Base-by-base conservation (phyloP, 2,329 filamentous ascomycete species). In the Fusarium sp. region DNA sequence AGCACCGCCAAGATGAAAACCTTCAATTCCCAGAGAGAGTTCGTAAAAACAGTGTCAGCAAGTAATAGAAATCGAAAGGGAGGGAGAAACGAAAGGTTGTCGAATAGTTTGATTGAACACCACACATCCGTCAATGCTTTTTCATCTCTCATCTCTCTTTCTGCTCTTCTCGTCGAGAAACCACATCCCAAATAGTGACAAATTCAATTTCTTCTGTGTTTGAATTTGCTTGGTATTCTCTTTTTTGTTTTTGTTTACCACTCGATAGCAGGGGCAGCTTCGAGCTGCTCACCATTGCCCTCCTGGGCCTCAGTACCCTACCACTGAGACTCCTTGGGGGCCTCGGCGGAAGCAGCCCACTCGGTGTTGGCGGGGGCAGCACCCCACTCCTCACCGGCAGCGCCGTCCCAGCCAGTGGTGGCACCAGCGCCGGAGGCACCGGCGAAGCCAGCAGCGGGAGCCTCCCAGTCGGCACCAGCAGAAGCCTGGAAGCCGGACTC, bases 401-500 rank as follows among this genome's bases (percentile, higher is more conserved):
- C 84, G 76, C 83, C 82, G 78, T 87, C 83, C 84, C 84, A 86
- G 77, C 86, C 87, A 71, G 84, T 82, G 7, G 84, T 82, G 20
- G 40, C 62, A 50, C 53, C 54, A 68, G 82, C 79, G 68, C 81
- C 79, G 63, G 83, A 81, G 63, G 87, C 85, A 78, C 88, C 87
- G 73, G 89, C 84, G 81, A 92, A 92, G 78, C 87, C 89, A 78
- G 89, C 86, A 62, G 91, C 89, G 75, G 88, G 86, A 77, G 92
- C 90, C 80, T 97, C 94, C 94, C 95, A 97, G 84, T 97, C 94
- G 76, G 85, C 89, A 68, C 80, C 82, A 49, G 66, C 32, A 75
- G 85, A 84, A 78, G 82, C 81, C 71, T 85, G 87, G 85, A 94
- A 94, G 78, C 91, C 92, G 75, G 88, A 85, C 81, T 96, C 94